Percentiles rank a stretch among this genome's conserved stretches.
These are phyloP conservation scores for Chiua virens DNA, from an alignment of 768 basidiomycete species.

Conservation along the genomic window DNA sequence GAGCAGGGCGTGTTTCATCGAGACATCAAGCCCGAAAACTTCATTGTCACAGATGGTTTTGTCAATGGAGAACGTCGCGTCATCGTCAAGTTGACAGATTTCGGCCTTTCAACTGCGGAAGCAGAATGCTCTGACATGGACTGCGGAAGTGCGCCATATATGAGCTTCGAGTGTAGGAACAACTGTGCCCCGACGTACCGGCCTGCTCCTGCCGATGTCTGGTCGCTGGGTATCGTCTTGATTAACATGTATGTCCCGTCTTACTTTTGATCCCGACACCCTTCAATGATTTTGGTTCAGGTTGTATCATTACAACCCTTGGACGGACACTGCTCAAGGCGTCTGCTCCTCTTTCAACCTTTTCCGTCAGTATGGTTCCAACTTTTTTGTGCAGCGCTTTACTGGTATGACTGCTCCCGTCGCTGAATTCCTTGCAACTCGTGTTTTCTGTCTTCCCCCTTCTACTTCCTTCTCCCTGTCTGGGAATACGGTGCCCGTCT, in stretches of 20 bases:
- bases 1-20: constrained; percentile 89
- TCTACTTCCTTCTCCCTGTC: constrained; percentile 39
- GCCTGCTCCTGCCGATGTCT: constrained; percentile 95
- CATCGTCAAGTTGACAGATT: constrained; percentile 94
- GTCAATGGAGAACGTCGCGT: constrained; percentile 78
- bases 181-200: constrained; percentile 93
- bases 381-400: constrained; percentile 89
- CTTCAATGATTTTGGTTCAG: constrained; percentile 36
- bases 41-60: constrained; percentile 88
- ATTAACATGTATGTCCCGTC: constrained; percentile 82
- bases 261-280: neutral
- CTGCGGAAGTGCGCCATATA: constrained; percentile 97
- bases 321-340: constrained; percentile 90
- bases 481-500: constrained; percentile 39
- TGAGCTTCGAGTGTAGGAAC: constrained; percentile 99
- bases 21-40: constrained; percentile 99
- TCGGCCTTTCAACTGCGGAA: constrained; percentile 92
- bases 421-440: constrained; percentile 81
- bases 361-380: constrained; percentile 75
- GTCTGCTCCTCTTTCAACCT: constrained; percentile 79
- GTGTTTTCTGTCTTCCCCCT: constrained; percentile 79
- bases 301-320: constrained; percentile 98
- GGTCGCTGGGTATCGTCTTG: constrained; percentile 98
- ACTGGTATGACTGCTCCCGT: constrained; percentile 85
- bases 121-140: constrained; percentile 92